Base-by-base conservation (phyloP, 2,329 filamentous ascomycete genomes). In the Cyphellophora europaea region DNA sequence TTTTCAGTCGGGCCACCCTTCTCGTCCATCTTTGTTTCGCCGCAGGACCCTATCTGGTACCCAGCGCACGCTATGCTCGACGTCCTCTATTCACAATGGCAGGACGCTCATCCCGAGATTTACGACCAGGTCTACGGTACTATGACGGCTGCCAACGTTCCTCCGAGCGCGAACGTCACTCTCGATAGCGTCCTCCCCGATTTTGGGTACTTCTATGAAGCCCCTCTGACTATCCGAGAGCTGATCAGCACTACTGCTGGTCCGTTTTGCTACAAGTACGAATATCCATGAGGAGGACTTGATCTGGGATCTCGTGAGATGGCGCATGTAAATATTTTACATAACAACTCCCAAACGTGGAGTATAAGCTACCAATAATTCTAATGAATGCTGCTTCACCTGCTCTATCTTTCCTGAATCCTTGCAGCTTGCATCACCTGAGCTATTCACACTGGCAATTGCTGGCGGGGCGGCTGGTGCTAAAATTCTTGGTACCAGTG, bases 211-310 rank as follows among this genome's bases (percentile, higher is more conserved):
- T 47, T 51, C 27, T 31, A 41, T 8, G 18, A 28, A 8, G 12
- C 11, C n/a, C 27, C 16, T 18, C 29, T 37, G 32, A 33, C 36
- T 1, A 41, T 51, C 19, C n/a, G 12, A 8, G 47, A 49, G 12
- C 32, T 51, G 14, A 45, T 47, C 16, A 48, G 40, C 31, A 51
- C 47, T 6, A 49, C 47, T 6, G 37, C 43, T 13, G 48, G 48
- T 8, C 48, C 48, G 6, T 51, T 49, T 35, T 51, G 48, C 29
- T 51, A 51, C 38, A 37, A 43, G 34, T 51, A 51, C 32, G 48
- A 51, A 15, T 16, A 17, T 12, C 30, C 21, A 25, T n/a, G n/a
- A n/a, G n/a, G n/a, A n/a, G n/a, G n/a, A n/a, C n/a, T n/a, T n/a
- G n/a, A n/a, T n/a, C n/a, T n/a, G n/a, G n/a, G n/a, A n/a, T n/a